Evolutionary conservation across 495 filamentous ascomycete genomes (phyloP), one percentile per base, ranked within the genome.

Genomic region (Penicillium turbatum): DNA sequence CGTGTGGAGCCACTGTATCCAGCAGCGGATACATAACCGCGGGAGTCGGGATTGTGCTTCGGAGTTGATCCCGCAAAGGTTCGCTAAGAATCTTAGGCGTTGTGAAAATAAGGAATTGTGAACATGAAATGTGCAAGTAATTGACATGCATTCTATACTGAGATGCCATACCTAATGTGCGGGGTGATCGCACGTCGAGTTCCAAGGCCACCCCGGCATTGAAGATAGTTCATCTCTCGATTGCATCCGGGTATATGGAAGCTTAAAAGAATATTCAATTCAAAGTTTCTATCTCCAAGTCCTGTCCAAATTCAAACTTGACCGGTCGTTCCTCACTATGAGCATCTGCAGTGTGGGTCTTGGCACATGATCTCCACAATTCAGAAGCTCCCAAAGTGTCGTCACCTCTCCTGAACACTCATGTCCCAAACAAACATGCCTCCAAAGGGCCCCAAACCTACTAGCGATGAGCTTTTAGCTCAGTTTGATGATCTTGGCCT

Each of bases 401-500:
- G 64, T 67, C 64, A 67, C 64, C 56, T 67, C 62, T 62, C 64
- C 64, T 67, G 56, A 67, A 56, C 64, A 46, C 26, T 44, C 26
- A 30, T 44, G 16, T 27, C 41, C 15, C 53, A 46, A 36, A 59
- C 43, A 42, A 68, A 43, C 35, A 78, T 77, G 75, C 66, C 67
- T 43, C 67, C 75, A 24, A 78, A 78, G 66, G 72, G 69, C 58
- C 70, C 75, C 35, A 81, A 85, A 51, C 78, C 80, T 19, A 86
- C 85, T 50, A 86, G 85, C 61, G 89, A 95, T 60, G 89, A 95
- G 67, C 78, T 95, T 38, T 79, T 88, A 35, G 87, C 89, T 67
- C 83, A 92, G 64, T 88, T 97, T 64, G 87, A 88, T 54, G 81
- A 79, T 42, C 81, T 95, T 50, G 83, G 78, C 51, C 73, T 82